Conservation (phyloP, 2,329 filamentous ascomycete species). For the Exserohilum turcica region DNA sequence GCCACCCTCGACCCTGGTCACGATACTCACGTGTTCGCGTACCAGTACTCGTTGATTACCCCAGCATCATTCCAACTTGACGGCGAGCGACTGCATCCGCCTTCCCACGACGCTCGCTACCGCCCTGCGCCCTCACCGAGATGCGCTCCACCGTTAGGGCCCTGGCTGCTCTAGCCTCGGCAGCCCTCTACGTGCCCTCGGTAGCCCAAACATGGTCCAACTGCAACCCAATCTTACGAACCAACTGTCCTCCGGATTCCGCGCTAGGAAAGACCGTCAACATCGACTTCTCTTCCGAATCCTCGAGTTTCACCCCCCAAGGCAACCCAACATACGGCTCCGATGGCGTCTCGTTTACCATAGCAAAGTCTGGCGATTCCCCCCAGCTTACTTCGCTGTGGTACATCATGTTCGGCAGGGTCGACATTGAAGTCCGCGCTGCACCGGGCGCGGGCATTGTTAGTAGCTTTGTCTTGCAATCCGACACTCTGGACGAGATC, state of each 20-base stretch:
- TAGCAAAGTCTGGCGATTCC: conserved; percentile 76
- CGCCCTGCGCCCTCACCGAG: conserved; percentile 14
- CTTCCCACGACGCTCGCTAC: conserved; percentile 15
- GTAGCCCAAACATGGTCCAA: conserved; percentile 60
- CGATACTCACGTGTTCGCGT: conserved; percentile 16
- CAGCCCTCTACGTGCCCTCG: conserved; percentile 48
- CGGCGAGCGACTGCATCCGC: background rate
- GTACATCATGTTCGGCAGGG: conserved; percentile 98
- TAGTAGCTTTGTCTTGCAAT: conserved; percentile 88
- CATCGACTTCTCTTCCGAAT: conserved; percentile 79
- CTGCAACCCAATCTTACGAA: conserved; percentile 62
- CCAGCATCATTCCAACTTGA: conserved; percentile 9
- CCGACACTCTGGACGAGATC: conserved; percentile 91
- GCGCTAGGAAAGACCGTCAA: conserved; percentile 82
- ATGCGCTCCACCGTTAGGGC: conserved; percentile 44
- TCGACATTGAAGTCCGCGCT: conserved; percentile 83
- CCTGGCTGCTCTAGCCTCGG: conserved; percentile 48
- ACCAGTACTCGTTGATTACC: conserved; percentile 11
- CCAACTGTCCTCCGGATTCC: conserved; percentile 72
- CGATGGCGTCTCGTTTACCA: conserved; percentile 81
- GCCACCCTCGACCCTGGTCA: conserved; percentile 7
- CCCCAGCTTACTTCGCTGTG: conserved; percentile 88
- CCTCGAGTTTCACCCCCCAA: conserved; percentile 76
- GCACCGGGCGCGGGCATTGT: conserved; percentile 91
- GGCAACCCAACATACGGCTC: conserved; percentile 74